Base-by-base conservation (phyloP, 2,329 filamentous ascomycete genomes). In the Clarireedia monteithiana region DNA sequence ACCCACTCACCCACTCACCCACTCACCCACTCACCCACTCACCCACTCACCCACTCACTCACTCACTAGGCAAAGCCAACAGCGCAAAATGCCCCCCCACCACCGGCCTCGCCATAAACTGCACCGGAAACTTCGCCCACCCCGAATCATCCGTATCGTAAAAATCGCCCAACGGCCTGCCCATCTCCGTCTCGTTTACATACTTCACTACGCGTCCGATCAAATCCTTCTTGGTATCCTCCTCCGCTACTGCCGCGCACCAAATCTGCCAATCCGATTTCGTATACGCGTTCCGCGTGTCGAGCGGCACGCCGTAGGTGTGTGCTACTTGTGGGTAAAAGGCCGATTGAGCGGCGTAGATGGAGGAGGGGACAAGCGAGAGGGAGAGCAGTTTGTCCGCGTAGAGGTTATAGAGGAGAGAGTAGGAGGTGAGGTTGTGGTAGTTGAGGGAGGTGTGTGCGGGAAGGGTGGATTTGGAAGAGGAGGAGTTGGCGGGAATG, bases 401-500 rank as follows among this genome's bases (percentile, higher is more conserved):
- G 72, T 89, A 95, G 40, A 95, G 78, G 67, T 91, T 92, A 75
- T 95, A 95, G 34, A 95, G 78, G 1, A 51, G 38, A 6, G 38
- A 17, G n/a, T 51, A 27, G 14, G 24, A 42, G 6, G 38, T 12
- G 3, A 69, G 71, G 58, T 75, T 75, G 34, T 66, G 69, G 72
- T 95, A 95, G 15, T 85, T 83, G 7, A 95, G 77, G 65, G 89
- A 91, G 17, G 88, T 84, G 70, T 94, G 89, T 0, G 83, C 73
- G 5, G 71, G 72, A 23, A 64, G 74, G 4, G 82, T 79, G 53
- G 17, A n/a, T 69, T 20, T 2, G 2, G 20, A 20, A 20, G 20
- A 20, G 20, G 20, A 20, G 20, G 20, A 20, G 2, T 20, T 20
- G 20, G 70, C 75, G 39, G 71, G 65, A 58, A 88, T 88, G 69